A percentile compares a stretch with the other conserved stretches of the same genome.
phyloP scores from a whole-genome alignment of 148 eudicot species.

The Rhododendron simsii region DNA sequence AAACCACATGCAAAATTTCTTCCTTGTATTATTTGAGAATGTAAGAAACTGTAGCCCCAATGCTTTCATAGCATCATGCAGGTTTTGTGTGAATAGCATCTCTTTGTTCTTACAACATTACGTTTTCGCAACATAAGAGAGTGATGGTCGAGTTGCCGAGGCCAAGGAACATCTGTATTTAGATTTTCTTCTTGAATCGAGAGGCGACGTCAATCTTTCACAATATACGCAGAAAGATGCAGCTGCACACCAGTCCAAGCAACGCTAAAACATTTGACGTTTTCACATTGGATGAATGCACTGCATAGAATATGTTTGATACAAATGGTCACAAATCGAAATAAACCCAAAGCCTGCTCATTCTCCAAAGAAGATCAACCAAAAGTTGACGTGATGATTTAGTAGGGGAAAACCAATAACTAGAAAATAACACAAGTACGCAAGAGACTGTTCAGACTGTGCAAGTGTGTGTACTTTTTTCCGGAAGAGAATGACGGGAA shows the following conservation, averaged over 20 bases:
- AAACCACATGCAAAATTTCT: background rate
- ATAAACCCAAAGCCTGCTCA: background rate
- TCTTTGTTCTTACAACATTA: background rate
- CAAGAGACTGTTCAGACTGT: background rate
- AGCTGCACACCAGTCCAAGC: conserved; percentile 27
- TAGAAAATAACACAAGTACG: background rate
- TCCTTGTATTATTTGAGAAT: conserved; percentile 10
- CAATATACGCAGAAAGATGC: conserved; percentile 19
- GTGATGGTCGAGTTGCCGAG: background rate
- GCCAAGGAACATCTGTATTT: background rate
- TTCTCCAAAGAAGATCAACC: conserved; percentile 5
- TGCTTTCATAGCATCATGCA: background rate
- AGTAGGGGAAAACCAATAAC: background rate
- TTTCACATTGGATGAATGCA: conserved; percentile 21
- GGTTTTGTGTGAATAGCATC: background rate
- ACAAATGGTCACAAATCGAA: conserved; percentile 12
- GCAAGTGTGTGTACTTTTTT: background rate
- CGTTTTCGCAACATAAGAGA: background rate
- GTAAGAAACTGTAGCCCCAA: background rate
- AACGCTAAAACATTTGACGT: conserved; percentile 1
- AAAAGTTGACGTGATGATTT: background rate
- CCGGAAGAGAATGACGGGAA: background rate
- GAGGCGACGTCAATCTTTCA: conserved; percentile 10
- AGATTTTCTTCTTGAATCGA: background rate
- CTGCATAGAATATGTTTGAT: conserved; percentile 18